Evolutionary conservation across 2,329 filamentous ascomycete genomes (phyloP), one percentile per base, ranked within the genome.

Genomic region (Falciphora oryzae): DNA sequence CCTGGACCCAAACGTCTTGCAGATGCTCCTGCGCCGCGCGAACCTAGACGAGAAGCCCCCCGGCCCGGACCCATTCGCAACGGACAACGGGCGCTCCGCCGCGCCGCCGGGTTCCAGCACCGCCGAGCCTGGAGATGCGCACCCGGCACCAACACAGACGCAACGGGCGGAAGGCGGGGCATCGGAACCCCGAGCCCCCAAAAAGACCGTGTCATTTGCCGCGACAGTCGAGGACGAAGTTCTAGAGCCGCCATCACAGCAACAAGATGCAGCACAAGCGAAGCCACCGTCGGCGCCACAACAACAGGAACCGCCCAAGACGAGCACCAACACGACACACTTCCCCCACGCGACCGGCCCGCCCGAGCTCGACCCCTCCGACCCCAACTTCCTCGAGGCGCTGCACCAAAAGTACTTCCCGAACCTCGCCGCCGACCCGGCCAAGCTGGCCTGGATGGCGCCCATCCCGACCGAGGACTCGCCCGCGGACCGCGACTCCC

Each of bases 321-420:
- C 70, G 70, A 44, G 71, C 71, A 38, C 68, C 72, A 66, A 73
- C 67, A 76, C 79, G 35, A 81, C 83, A 18, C 90, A 91, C 77
- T 92, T 89, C 75, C 89, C 88, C 13, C 76, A 75, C 18, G n/a
- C 78, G 76, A 2, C 80, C 75, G 13, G 73, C 72, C 75, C 83
- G 7, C 90, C 90, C 14, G 89, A 92, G 66, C 89, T 98, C 68
- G 92, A 98, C 74, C 93, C 93, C 0, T 81, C 86, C 53, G 91
- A 93, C 66, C 89, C 91, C 0, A 83, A 92, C 72, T 98, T 98
- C 78, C 87, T 98, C 65, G 78, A 85, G 60, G 89, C 91, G 65
- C 86, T 99, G 7, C 93, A 97, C 80, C 79, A 87, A 28, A 97
- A 97, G 76, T 99, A 97, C 83, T 99, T 97, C 77, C 93, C 95